Conservation (phyloP, 2,329 filamentous ascomycete genomes). For the Ophiognomonia clavigignenti-juglandacearum region DNA sequence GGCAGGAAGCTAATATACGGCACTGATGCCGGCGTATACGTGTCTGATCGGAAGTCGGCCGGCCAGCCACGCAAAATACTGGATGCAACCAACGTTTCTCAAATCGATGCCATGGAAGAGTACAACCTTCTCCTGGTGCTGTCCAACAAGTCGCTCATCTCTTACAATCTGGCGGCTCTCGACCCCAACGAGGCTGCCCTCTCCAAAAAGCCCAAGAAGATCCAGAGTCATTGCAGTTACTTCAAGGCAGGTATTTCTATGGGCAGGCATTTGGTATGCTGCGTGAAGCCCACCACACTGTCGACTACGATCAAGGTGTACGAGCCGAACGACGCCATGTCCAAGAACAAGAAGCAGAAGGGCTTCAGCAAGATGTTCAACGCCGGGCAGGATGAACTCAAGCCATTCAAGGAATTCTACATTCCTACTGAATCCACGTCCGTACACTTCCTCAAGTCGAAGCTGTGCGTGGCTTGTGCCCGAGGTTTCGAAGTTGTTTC, state of each 20-base stretch:
- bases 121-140: slow-evolving; percentile 88
- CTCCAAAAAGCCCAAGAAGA: slow-evolving; percentile 87
- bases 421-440: slow-evolving; percentile 98
- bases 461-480: slow-evolving; percentile 92
- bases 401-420: slow-evolving; percentile 98
- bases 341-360: slow-evolving; percentile 91
- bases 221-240: slow-evolving; percentile 95
- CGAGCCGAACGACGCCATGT: slow-evolving; percentile 92
- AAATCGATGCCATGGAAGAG: slow-evolving; percentile 94
- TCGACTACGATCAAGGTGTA: slow-evolving; percentile 99
- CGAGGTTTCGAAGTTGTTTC: slow-evolving; percentile 96
- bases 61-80: slow-evolving; percentile 74
- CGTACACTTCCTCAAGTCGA: slow-evolving; percentile 95
- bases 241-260: slow-evolving; percentile 97
- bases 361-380: slow-evolving; percentile 96
- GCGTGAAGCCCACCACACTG: slow-evolving; percentile 87
- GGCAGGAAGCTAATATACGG: slow-evolving; percentile 92
- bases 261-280: slow-evolving; percentile 90
- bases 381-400: slow-evolving; percentile 85
- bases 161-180: slow-evolving; percentile 81
- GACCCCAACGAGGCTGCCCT: slow-evolving; percentile 78
- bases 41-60: slow-evolving; percentile 86
- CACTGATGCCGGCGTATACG: slow-evolving; percentile 88
- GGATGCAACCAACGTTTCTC: slow-evolving; percentile 82
- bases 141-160: slow-evolving; percentile 87